phyloP scores from a whole-genome alignment of 2,329 filamentous ascomycete species.

The Diaporthe nobilis region DNA sequence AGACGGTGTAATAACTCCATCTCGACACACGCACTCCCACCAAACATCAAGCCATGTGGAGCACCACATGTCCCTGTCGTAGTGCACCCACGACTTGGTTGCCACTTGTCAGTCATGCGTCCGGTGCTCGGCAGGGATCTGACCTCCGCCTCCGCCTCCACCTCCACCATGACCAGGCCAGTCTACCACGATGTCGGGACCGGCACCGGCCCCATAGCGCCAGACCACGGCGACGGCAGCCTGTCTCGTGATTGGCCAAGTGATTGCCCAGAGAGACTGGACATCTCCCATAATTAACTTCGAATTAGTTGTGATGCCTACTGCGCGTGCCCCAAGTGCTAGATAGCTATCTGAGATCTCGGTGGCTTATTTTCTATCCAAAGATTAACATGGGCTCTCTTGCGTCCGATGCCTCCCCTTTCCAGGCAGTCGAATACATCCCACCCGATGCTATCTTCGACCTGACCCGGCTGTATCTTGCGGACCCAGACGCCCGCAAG shows the following conservation, averaged over 20 bases:
- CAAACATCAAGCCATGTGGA: not conserved
- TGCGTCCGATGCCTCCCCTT: conserved; percentile 1
- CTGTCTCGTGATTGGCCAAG: not conserved
- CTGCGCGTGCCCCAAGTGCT: not conserved
- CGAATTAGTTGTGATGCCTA: not conserved
- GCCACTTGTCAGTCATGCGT: not conserved
- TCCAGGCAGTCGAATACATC: conserved; percentile 32
- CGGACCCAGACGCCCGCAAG: conserved; percentile 49
- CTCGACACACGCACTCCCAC: not conserved
- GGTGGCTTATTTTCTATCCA: not conserved
- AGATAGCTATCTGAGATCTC: too few species aligned
- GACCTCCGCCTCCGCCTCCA: conserved; percentile 1
- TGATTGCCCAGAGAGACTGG: not conserved
- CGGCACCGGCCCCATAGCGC: not conserved
- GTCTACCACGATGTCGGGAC: not conserved
- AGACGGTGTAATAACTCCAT: not conserved
- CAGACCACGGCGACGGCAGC: not conserved
- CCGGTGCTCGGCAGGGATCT: not conserved
- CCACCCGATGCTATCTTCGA: conserved; percentile 40
- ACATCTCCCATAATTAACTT: not conserved
- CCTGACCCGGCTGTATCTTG: conserved; percentile 46
- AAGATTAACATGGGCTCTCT: not conserved
- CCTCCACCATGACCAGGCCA: not conserved
- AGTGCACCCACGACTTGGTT: not conserved
- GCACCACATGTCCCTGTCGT: not conserved